phyloP scores from a whole-genome alignment of 2,329 filamentous ascomycete species.

The Botrytis fabae region DNA sequence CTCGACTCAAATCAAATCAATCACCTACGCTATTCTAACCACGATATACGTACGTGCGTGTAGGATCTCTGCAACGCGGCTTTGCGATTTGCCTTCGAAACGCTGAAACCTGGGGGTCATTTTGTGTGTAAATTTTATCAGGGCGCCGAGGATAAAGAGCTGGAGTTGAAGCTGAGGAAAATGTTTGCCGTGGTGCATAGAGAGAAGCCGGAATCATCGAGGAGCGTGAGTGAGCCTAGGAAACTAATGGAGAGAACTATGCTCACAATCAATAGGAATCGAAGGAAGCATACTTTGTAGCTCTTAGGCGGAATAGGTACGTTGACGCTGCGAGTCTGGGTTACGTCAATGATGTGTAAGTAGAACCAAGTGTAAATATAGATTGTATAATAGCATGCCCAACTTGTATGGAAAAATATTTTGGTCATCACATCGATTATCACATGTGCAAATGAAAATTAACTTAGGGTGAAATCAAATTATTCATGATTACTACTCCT shows the following conservation, averaged over 20 bases:
- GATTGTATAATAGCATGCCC: background rate
- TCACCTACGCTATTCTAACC: background rate
- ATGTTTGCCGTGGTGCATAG: constrained; percentile 79
- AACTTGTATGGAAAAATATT: background rate
- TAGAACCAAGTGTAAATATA: background rate
- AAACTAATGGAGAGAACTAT: background rate
- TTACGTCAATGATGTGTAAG: constrained; percentile 6
- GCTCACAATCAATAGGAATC: constrained; percentile 61
- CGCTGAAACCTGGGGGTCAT: constrained; percentile 77
- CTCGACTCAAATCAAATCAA: too few relatives aligned
- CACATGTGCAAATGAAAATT: background rate
- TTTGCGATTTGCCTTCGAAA: constrained; percentile 80
- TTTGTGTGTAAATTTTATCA: constrained; percentile 99
- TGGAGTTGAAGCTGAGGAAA: constrained; percentile 72
- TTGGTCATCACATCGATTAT: background rate
- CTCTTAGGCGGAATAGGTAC: constrained; percentile 65
- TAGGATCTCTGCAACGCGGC: constrained; percentile 90
- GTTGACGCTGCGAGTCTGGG: constrained; percentile 14
- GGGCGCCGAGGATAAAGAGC: constrained; percentile 76
- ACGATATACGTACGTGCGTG: background rate
- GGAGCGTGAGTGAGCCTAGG: constrained; percentile 61
- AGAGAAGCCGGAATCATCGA: constrained; percentile 89
- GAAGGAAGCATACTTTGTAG: constrained; percentile 85
- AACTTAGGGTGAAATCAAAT: background rate
- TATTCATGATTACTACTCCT: constrained; percentile 22